A percentile compares a stretch with the other conserved stretches of the same genome.
Conservation (phyloP, 805 yeast genomes). For the Diddensiella santjacobensis region DNA sequence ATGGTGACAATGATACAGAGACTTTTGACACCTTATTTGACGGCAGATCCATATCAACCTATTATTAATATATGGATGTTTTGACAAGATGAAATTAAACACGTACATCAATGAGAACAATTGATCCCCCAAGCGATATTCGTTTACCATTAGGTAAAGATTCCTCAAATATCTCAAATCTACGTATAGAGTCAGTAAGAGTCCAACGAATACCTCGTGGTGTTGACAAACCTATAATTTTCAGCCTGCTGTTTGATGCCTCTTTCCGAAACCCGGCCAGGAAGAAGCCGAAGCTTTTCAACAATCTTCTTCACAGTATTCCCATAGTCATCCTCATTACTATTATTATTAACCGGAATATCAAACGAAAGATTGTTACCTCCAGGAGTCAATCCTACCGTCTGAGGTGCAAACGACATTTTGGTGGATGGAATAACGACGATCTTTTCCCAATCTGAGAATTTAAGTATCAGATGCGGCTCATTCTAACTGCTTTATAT, state of each 20-base stretch:
- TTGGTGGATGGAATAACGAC: too few species aligned
- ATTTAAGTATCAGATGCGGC: too few species aligned
- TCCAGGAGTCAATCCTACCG: not conserved
- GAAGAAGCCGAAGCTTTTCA: constrained; percentile 29
- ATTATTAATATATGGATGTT: constrained; percentile 9
- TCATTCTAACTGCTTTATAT: too few species aligned
- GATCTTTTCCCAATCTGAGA: too few species aligned
- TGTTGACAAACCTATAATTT: constrained; percentile 23
- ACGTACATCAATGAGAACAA: constrained; percentile 35
- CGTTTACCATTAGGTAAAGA: constrained; percentile 30
- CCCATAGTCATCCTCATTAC: constrained; percentile 8
- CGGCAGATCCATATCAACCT: constrained; percentile 23
- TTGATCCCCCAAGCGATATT: constrained; percentile 37
- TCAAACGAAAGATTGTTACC: constrained; percentile 1
- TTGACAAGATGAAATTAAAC: not conserved
- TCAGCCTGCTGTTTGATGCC: constrained; percentile 35
- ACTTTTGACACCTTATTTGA: constrained; percentile 24
- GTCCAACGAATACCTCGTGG: not conserved
- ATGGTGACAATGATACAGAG: constrained; percentile 29
- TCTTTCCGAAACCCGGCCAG: constrained; percentile 34
- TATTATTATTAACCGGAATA: not conserved
- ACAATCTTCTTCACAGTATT: constrained; percentile 11
- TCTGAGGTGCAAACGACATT: not conserved
- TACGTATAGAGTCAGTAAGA: constrained; percentile 3
- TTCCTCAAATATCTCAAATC: constrained; percentile 39